phyloP scores from a whole-genome alignment of 352 stramenopile genomes.

The Phytophthora aleatoria region DNA sequence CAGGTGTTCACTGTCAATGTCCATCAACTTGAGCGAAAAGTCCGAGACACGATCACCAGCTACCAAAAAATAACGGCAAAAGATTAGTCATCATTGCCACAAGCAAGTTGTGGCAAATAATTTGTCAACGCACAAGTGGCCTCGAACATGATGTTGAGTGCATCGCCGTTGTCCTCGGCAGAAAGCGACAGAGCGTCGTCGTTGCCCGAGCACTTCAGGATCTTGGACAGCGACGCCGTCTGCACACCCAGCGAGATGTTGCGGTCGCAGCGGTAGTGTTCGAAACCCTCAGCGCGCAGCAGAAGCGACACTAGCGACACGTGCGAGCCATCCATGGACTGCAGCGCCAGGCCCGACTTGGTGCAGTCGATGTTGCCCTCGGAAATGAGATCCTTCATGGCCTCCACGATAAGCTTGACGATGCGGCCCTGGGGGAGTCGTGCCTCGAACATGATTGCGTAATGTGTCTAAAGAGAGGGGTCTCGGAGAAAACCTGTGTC shows the following conservation, averaged over 20 bases:
- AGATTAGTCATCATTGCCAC: slow-evolving; percentile 4
- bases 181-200: slow-evolving; percentile 98
- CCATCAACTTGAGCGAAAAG: slow-evolving; percentile 99
- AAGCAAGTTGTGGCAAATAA: slow-evolving; percentile 10
- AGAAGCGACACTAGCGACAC: slow-evolving; percentile 97
- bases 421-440: slow-evolving; percentile 95
- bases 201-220: slow-evolving; percentile 99
- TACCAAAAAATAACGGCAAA: slow-evolving; percentile 25
- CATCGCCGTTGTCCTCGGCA: slow-evolving; percentile 97
- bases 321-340: slow-evolving; percentile 99
- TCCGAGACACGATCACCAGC: slow-evolving; percentile 93
- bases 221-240: slow-evolving; percentile 98
- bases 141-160: slow-evolving; percentile 98
- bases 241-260: slow-evolving; percentile 98
- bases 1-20: slow-evolving; percentile 99
- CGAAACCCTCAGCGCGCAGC: slow-evolving; percentile 94
- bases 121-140: slow-evolving; percentile 72
- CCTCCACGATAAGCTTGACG: slow-evolving; percentile 99
- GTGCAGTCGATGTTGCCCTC: slow-evolving; percentile 98
- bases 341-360: slow-evolving; percentile 91
- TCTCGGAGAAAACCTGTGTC: slow-evolving; percentile 2
- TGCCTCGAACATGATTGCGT: slow-evolving; percentile 98
- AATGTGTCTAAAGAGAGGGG: slow-evolving; percentile 9
- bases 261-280: slow-evolving; percentile 98
- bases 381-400: slow-evolving; percentile 99